These are phyloP conservation scores for Cydonia oblonga DNA, from an alignment of 331 rosid species.

Conservation along the genomic window DNA sequence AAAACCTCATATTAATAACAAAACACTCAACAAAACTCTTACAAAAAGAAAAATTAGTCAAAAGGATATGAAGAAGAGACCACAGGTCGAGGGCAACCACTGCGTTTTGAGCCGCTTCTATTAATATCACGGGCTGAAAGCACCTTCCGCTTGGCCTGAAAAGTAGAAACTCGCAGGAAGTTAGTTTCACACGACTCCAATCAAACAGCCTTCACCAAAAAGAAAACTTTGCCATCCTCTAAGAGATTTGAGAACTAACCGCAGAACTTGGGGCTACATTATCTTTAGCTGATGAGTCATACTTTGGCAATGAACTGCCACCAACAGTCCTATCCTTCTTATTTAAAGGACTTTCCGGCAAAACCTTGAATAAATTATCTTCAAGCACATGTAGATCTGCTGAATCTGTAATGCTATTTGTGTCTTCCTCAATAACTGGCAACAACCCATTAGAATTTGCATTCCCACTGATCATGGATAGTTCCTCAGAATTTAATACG, in stretches of 20 bases:
- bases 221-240: neutral
- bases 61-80: constrained; percentile 84
- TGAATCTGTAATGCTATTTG: constrained; percentile 4
- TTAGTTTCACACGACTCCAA: neutral
- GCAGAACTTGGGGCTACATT: constrained; percentile 18
- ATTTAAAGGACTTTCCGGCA: constrained; percentile 16
- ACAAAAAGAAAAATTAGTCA: neutral
- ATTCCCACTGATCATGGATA: constrained; percentile 67
- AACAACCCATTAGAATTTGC: constrained; percentile 24
- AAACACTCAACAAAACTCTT: neutral
- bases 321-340: constrained; percentile 2
- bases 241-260: constrained; percentile 25
- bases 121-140: constrained; percentile 35
- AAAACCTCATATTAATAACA: constrained; percentile 11
- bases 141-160: constrained; percentile 61
- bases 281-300: constrained; percentile 12
- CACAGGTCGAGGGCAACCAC: constrained; percentile 49
- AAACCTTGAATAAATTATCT: constrained; percentile 40
- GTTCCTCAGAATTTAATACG: constrained; percentile 65
- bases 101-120: constrained; percentile 52
- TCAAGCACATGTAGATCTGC: constrained; percentile 24
- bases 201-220: neutral
- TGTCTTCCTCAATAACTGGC: constrained; percentile 46
- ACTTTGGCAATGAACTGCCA: constrained; percentile 21
- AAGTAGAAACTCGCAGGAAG: neutral